Evolutionary conservation across 1,284 basidiomycete species (phyloP).

Genomic region (Malassezia pachydermatis): DNA sequence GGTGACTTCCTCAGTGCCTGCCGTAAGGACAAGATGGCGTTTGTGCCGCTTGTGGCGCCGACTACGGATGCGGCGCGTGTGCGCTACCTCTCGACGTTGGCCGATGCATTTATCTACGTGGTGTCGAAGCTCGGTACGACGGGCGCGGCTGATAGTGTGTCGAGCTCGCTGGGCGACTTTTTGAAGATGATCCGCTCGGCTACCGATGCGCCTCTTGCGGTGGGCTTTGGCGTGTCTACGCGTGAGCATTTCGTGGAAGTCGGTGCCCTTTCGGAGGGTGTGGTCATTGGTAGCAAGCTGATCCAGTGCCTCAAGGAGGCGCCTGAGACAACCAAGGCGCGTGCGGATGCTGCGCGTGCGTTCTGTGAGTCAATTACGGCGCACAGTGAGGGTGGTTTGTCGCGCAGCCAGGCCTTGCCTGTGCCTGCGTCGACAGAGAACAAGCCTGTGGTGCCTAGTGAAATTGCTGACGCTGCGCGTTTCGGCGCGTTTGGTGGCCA

Average conservation of each 20-base stretch:
- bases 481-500: conserved; percentile 96
- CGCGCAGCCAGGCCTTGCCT: conserved; percentile 30
- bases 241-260: conserved; percentile 80
- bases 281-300: conserved; percentile 82
- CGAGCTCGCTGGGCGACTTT: conserved; percentile 45
- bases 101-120: conserved; percentile 95
- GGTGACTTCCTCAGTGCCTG: conserved; percentile 80
- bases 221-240: conserved; percentile 94
- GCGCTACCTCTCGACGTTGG: conserved; percentile 79
- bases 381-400: conserved; percentile 33
- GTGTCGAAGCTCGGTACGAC: conserved; percentile 84
- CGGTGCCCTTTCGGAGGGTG: conserved; percentile 70
- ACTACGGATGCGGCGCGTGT: conserved; percentile 79
- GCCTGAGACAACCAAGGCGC: conserved; percentile 45
- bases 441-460: background rate
- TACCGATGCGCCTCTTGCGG: conserved; percentile 72
- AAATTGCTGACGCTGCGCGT: conserved; percentile 48
- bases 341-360: conserved; percentile 52
- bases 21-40: conserved; percentile 72
- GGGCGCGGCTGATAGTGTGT: conserved; percentile 68
- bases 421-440: conserved; percentile 10
- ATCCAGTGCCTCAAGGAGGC: conserved; percentile 65
- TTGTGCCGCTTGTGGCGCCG: conserved; percentile 88
- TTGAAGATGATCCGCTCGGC: conserved; percentile 45
- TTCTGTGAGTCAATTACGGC: conserved; percentile 57